phyloP scores from a whole-genome alignment of 805 yeast genomes.

The Metschnikowia chrysomelidarum region DNA sequence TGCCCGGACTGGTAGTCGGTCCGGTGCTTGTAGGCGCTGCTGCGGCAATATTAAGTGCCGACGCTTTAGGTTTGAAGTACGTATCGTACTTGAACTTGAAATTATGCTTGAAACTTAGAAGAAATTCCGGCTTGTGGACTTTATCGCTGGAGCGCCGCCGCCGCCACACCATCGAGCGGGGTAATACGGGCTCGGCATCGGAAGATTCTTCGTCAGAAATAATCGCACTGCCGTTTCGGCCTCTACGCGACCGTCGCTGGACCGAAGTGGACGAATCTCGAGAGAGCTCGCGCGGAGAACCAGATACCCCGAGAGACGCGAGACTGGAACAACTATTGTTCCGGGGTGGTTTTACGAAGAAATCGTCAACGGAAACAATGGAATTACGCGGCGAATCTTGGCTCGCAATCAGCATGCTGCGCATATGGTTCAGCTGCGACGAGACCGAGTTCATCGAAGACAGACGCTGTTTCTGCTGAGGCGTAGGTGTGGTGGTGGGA shows the following conservation, averaged over 20 bases:
- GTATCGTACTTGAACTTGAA: slow-evolving; percentile 18
- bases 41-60: not conserved
- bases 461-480: slow-evolving; percentile 26
- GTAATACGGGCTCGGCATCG: slow-evolving; percentile 24
- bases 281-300: slow-evolving; percentile 11
- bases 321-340: slow-evolving; percentile 33
- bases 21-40: slow-evolving; percentile 1
- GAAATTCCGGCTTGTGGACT: slow-evolving; percentile 13
- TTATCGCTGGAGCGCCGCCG: slow-evolving; percentile 18
- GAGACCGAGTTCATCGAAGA: slow-evolving; percentile 35
- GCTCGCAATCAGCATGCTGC: slow-evolving; percentile 38
- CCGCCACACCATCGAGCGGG: slow-evolving; percentile 15
- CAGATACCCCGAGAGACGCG: slow-evolving; percentile 17
- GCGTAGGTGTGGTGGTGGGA: slow-evolving; percentile 1
- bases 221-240: slow-evolving; percentile 21
- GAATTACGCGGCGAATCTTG: slow-evolving; percentile 42
- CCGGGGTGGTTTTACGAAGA: slow-evolving; percentile 26
- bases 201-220: slow-evolving; percentile 37
- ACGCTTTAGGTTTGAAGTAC: slow-evolving; percentile 9
- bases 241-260: slow-evolving; percentile 3
- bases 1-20: not conserved
- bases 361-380: slow-evolving; percentile 40
- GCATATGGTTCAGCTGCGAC: slow-evolving; percentile 25
- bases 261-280: too few relatives aligned
- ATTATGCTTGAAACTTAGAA: slow-evolving; percentile 17